Conservation (phyloP, 2,329 filamentous ascomycete species). For the Talaromyces albobiverticillius region DNA sequence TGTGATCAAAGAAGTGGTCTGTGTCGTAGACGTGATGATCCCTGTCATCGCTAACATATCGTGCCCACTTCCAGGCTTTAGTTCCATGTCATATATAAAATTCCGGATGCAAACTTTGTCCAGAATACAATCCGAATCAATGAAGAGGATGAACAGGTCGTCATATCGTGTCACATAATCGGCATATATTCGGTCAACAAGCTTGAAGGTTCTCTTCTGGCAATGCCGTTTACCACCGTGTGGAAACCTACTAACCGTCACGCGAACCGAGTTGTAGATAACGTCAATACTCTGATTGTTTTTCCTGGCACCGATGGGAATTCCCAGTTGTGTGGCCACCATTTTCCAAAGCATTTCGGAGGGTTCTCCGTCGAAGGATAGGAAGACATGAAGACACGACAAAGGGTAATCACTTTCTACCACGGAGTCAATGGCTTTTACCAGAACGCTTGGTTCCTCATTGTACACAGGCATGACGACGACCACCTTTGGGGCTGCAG, state of each 20-base stretch:
- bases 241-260: slow-evolving; percentile 88
- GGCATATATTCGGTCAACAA: slow-evolving; percentile 89
- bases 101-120: slow-evolving; percentile 91
- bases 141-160: slow-evolving; percentile 92
- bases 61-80: slow-evolving; percentile 85
- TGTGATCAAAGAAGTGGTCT: slow-evolving; percentile 84
- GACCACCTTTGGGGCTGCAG: slow-evolving; percentile 86
- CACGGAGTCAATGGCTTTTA: slow-evolving; percentile 85
- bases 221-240: slow-evolving; percentile 93
- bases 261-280: slow-evolving; percentile 73
- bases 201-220: slow-evolving; percentile 87
- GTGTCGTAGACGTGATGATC: slow-evolving; percentile 90
- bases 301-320: slow-evolving; percentile 63
- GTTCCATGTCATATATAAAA: slow-evolving; percentile 98
- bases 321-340: slow-evolving; percentile 79
- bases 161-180: slow-evolving; percentile 84
- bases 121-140: slow-evolving; percentile 94
- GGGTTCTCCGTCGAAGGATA: slow-evolving; percentile 89
- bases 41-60: slow-evolving; percentile 98
- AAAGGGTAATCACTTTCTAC: slow-evolving; percentile 92
- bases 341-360: slow-evolving; percentile 86
- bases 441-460: slow-evolving; percentile 77
- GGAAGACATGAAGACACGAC: slow-evolving; percentile 87
- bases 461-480: slow-evolving; percentile 98
- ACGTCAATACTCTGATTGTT: slow-evolving; percentile 78